These are phyloP conservation scores for Triangularia verruculosa DNA, from an alignment of 2,329 filamentous ascomycete species.

Conservation along the genomic window DNA sequence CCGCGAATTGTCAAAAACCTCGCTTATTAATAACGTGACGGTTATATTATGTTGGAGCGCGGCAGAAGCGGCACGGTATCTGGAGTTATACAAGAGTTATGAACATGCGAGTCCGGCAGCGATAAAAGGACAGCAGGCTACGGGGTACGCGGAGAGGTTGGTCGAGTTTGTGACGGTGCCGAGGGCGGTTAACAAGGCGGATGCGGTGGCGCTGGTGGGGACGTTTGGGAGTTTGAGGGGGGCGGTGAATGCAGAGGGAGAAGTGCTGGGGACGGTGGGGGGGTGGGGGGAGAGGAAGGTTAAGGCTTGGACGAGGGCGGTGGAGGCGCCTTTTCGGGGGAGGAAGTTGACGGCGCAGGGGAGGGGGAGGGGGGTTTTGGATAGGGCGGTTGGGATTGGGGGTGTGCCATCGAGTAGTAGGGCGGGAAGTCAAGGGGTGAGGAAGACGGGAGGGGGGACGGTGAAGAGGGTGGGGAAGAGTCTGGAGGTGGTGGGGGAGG, in stretches of 20 bases:
- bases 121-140: constrained; percentile 82
- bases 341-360: constrained; percentile 62
- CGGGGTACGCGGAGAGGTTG: constrained; percentile 79
- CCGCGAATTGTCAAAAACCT: constrained; percentile 88
- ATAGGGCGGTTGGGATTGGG: constrained; percentile 39
- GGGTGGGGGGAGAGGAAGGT: constrained; percentile 98
- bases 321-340: constrained; percentile 80
- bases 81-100: constrained; percentile 92
- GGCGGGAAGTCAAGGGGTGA: not conserved
- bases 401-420: constrained; percentile 36
- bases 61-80: constrained; percentile 86
- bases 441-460: not conserved
- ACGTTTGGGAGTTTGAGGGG: constrained; percentile 87
- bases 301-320: constrained; percentile 74
- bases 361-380: constrained; percentile 22
- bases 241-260: constrained; percentile 81
- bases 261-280: constrained; percentile 78
- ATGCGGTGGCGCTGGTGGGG: constrained; percentile 84
- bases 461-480: constrained; percentile 7
- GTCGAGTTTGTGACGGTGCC: constrained; percentile 92
- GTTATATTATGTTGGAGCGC: constrained; percentile 92
- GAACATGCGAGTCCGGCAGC: constrained; percentile 78
- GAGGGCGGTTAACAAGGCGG: constrained; percentile 87
- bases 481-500: not conserved
- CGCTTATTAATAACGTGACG: constrained; percentile 87